A percentile compares a stretch with the other conserved stretches of the same genome.
phyloP scores from a whole-genome alignment of 768 basidiomycete genomes.

The Tulasnella sp. region DNA sequence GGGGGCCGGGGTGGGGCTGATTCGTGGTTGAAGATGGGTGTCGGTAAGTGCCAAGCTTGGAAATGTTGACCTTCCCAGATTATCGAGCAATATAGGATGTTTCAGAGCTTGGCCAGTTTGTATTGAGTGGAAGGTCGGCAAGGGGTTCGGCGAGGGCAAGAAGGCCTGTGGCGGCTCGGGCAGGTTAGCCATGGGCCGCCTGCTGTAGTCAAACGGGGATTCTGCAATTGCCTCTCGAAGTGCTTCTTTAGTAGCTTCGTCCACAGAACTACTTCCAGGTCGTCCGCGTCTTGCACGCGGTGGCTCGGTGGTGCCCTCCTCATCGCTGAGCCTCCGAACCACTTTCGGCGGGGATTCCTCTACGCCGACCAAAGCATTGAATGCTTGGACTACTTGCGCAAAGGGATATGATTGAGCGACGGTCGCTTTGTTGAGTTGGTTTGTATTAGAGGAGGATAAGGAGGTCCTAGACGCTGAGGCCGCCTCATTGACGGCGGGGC shows the following conservation, averaged over 20 bases:
- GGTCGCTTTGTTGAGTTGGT: not conserved
- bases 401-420: not conserved
- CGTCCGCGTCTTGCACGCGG: not conserved
- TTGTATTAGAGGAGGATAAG: not conserved
- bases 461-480: constrained; percentile 3
- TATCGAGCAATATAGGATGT: constrained; percentile 39
- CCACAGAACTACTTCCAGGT: not conserved
- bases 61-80: constrained; percentile 55
- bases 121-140: constrained; percentile 9
- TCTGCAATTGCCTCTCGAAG: constrained; percentile 27
- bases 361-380: not conserved
- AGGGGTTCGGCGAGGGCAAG: not conserved
- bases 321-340: not conserved
- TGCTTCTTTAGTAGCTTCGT: constrained; percentile 18
- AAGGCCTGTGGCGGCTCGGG: constrained; percentile 8
- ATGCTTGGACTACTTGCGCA: not conserved
- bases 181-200: constrained; percentile 18
- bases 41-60: constrained; percentile 57
- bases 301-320: not conserved
- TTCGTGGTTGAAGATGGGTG: constrained; percentile 35
- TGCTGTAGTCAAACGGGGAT: constrained; percentile 24
- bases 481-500: not conserved
- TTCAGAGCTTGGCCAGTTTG: constrained; percentile 17
- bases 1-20: constrained; percentile 27
- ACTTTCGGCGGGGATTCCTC: not conserved